These are phyloP conservation scores for Citrus reticulata DNA, from an alignment of 345 rosid species.

Conservation along the genomic window DNA sequence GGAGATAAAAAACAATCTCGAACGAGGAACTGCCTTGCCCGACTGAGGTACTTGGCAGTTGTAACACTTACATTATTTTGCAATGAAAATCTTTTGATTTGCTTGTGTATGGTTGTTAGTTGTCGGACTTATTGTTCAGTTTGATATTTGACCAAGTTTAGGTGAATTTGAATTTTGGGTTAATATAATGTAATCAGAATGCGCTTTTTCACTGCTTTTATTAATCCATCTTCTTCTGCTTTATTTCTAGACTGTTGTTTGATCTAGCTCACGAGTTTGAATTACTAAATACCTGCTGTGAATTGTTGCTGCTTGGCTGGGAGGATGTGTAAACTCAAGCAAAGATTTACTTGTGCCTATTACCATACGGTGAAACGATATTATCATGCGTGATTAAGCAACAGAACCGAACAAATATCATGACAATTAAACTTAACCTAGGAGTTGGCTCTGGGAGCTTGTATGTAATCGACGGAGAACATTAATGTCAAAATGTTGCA, in stretches of 20 bases:
- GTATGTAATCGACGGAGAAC: too few relatives aligned
- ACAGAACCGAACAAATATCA: too few relatives aligned
- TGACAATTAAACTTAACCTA: too few relatives aligned
- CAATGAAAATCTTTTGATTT: neutral
- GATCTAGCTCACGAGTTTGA: too few relatives aligned
- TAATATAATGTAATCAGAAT: neutral
- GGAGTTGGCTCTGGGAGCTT: too few relatives aligned
- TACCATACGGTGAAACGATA: too few relatives aligned
- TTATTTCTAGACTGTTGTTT: neutral
- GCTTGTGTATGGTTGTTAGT: neutral
- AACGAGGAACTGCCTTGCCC: constrained; percentile 97
- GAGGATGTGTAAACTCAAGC: too few relatives aligned
- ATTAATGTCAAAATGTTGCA: too few relatives aligned
- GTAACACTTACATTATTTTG: neutral
- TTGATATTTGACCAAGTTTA: neutral
- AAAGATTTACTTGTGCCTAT: too few relatives aligned
- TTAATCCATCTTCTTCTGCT: neutral
- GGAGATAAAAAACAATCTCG: constrained; percentile 96
- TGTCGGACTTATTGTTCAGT: neutral
- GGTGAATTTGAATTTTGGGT: neutral
- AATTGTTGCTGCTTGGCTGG: neutral
- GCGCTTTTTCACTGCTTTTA: neutral
- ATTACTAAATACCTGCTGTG: neutral
- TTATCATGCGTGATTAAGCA: too few relatives aligned
- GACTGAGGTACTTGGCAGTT: constrained; percentile 49